Conservation (phyloP, 179 eudicot species). For the Heliamphora pulchella region DNA sequence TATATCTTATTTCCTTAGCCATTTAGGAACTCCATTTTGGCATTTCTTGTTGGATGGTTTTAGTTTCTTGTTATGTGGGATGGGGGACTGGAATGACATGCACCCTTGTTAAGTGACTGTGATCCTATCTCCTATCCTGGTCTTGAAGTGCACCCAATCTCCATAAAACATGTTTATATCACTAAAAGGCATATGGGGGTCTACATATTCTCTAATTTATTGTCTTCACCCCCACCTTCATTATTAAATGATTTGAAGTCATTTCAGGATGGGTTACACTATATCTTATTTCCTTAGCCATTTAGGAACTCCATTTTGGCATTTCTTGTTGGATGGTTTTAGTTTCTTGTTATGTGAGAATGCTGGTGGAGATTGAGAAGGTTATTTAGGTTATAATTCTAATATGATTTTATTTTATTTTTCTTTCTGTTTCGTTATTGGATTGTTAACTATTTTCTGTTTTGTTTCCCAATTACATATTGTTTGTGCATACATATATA, state of each 20-base stretch:
- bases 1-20: background rate
- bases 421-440: too few species aligned
- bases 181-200: background rate
- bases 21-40: background rate
- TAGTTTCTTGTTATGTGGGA: background rate
- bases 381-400: too few species aligned
- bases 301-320: background rate
- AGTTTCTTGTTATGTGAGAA: background rate
- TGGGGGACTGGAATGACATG: too few species aligned
- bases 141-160: background rate
- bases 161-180: background rate
- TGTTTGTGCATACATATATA: too few species aligned
- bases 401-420: too few species aligned
- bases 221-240: background rate
- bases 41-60: background rate
- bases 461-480: too few species aligned
- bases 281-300: background rate
- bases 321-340: background rate
- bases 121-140: too few species aligned
- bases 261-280: background rate
- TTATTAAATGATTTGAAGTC: background rate
- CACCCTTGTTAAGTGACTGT: too few species aligned
- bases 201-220: background rate
- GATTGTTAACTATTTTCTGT: too few species aligned
- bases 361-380: background rate